Evolutionary conservation across 2,329 filamentous ascomycete species (phyloP), one percentile per base, ranked within the genome.

Genomic region (Cladosporium sp.): DNA sequence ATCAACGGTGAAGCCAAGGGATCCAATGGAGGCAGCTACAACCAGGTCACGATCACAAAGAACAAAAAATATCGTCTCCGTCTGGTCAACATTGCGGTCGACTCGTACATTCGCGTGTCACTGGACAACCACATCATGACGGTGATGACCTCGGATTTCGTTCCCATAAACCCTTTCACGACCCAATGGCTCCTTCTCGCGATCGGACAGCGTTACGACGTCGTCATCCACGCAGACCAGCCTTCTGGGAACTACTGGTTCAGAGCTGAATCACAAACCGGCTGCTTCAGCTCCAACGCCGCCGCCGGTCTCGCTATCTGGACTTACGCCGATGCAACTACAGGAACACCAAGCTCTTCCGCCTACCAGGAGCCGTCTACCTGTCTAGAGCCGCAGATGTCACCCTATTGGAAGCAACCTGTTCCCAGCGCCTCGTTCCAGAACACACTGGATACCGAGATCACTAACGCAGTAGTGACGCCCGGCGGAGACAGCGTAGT

Each of bases 191-290:
- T 82, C 1, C 70, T 80, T 28, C 68, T 83, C 7, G 78, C 72
- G 10, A 80, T 82, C 38, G 80, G 77, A 11, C 81, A 83, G 68
- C 77, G 81, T 4, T 82, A 82, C 75, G 81, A 83, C 59, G 80
- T 83, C 7, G 73, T 83, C 65, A 78, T 83, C 71, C 78, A 72
- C 24, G 79, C 80, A 51, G 81, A 82, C 66, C 80, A 82, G 68
- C 75, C 79, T 3, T 71, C 74, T 1, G 79, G 74, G 41, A 80
- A 74, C 67, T 82, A 82, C 71, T 83, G 81, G 81, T 80, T 83
- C 71, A 76, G 80, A 4, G 80, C 80, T 1, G 73, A 77, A 6
- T 70, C 75, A 10, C 80, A 78, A n/a, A 66, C 63, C 3, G 75
- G 70, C n/a, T 81, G 80, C 61, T 71, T 74, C 14, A 73, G 72